A percentile compares a stretch with the other conserved stretches of the same genome.
phyloP scores from a whole-genome alignment of 805 yeast species.

The Schizosaccharomyces osmophilus region DNA sequence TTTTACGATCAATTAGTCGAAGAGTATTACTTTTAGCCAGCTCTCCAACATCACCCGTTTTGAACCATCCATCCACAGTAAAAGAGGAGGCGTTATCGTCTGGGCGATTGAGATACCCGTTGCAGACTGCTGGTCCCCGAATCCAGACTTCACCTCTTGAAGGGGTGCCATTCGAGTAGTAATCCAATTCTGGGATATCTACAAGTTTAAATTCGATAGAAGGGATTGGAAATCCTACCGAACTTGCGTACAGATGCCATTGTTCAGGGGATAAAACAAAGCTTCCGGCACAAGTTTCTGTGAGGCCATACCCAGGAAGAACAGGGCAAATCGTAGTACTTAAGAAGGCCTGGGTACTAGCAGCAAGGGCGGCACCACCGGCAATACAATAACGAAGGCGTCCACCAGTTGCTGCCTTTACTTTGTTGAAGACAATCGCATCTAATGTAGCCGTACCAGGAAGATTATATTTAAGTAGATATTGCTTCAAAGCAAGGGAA shows the following conservation, averaged over 20 bases:
- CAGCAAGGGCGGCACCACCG: constrained; percentile 81
- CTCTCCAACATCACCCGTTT: constrained; percentile 90
- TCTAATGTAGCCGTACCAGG: constrained; percentile 57
- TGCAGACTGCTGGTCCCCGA: constrained; percentile 45
- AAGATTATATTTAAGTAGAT: constrained; percentile 35
- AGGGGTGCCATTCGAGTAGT: constrained; percentile 65
- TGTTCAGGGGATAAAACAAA: constrained; percentile 38
- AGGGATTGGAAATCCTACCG: constrained; percentile 64
- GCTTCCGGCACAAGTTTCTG: constrained; percentile 86
- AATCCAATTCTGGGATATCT: constrained; percentile 79
- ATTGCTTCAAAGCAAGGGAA: constrained; percentile 50
- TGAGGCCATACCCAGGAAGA: constrained; percentile 86
- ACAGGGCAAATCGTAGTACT: constrained; percentile 56
- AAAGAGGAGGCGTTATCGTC: constrained; percentile 60
- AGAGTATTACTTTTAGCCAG: constrained; percentile 65
- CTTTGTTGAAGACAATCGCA: constrained; percentile 66
- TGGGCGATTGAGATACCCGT: constrained; percentile 61
- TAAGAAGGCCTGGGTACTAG: constrained; percentile 59
- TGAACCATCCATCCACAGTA: constrained; percentile 76
- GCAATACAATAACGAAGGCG: constrained; percentile 43
- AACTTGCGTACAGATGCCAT: constrained; percentile 47
- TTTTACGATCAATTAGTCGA: constrained; percentile 73
- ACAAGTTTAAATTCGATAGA: constrained; percentile 68
- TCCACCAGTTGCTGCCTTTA: constrained; percentile 91
- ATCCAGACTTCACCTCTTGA: constrained; percentile 82